These are phyloP conservation scores for Arabidopsis thaliana DNA, from an alignment of 345 rosid genomes.

Conservation along the genomic window TAIR10.1 NC_003076.8:15881501-15882000, in stretches of 20 bases:
- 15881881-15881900: too few relatives aligned
- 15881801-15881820: neutral
- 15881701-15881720: constrained; percentile 3
- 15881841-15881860: neutral
- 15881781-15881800: constrained; percentile 28
- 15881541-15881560: constrained; percentile 13
- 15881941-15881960: too few relatives aligned
- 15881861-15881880: neutral
- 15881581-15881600: neutral
- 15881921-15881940: too few relatives aligned
- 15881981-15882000: too few relatives aligned
- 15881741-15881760: constrained; percentile 7
- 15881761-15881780: neutral
- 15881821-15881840: neutral
- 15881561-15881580: neutral
- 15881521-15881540: constrained; percentile 32
- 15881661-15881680: constrained; percentile 30
- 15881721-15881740: neutral
- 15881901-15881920: too few relatives aligned
- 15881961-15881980: too few relatives aligned
- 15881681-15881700: constrained; percentile 30
- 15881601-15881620: constrained; percentile 12
- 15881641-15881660: constrained; percentile 11
- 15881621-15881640: constrained; percentile 23
- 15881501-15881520: neutral